Conservation (phyloP, 176 grass and related monocot genomes). For the Chloris gayana region DNA sequence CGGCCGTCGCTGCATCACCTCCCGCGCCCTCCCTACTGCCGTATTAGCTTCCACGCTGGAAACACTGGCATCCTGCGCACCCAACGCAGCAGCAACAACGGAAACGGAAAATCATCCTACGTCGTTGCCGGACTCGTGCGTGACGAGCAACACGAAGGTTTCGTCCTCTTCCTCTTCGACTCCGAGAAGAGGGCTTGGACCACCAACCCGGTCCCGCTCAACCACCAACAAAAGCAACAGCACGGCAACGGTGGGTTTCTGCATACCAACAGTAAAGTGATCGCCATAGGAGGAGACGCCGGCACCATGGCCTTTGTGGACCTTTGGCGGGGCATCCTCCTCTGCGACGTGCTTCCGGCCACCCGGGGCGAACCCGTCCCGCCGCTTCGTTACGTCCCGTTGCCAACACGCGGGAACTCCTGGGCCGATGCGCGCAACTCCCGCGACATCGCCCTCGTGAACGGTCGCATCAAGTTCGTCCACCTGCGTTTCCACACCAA, state of each 20-base stretch:
- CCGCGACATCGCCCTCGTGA: too few relatives aligned
- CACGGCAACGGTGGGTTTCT: background rate
- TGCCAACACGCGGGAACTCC: background rate
- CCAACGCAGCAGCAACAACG: background rate
- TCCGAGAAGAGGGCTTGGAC: too few relatives aligned
- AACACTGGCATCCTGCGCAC: background rate
- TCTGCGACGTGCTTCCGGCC: background rate
- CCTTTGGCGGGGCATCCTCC: background rate
- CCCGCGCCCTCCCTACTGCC: background rate
- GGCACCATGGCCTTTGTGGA: constrained; percentile 17
- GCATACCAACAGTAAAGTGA: background rate
- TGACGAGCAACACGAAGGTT: too few relatives aligned
- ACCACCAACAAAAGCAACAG: background rate
- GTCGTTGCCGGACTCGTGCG: too few relatives aligned
- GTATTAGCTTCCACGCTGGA: background rate
- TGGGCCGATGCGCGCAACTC: too few relatives aligned
- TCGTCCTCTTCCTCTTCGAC: too few relatives aligned
- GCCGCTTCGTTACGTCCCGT: background rate
- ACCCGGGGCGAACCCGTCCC: background rate
- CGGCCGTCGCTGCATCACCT: background rate
- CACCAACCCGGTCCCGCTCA: too few relatives aligned
- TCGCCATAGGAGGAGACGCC: background rate
- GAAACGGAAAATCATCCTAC: too few relatives aligned
- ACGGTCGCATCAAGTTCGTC: too few relatives aligned
- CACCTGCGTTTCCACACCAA: too few relatives aligned